These are phyloP conservation scores for Inonotus hispidus DNA, from an alignment of 1,284 basidiomycete species.

Conservation along the genomic window DNA sequence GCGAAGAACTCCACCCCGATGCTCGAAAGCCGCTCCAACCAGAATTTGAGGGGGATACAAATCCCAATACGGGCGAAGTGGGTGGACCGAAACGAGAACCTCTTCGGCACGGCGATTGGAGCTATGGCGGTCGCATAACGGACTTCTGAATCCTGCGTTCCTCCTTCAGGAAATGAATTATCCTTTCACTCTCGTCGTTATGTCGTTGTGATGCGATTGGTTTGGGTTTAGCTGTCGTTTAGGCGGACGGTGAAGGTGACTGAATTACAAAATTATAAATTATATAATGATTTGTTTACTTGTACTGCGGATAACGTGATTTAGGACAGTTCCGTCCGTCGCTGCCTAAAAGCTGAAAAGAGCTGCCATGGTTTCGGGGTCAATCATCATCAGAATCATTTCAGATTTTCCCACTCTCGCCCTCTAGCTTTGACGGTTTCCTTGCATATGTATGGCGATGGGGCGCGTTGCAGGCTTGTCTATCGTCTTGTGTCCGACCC, in stretches of 20 bases:
- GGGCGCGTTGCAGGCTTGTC: neutral
- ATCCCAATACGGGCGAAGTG: constrained; percentile 69
- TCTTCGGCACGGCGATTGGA: constrained; percentile 71
- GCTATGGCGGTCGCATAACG: constrained; percentile 75
- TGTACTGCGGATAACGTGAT: constrained; percentile 5
- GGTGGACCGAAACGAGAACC: constrained; percentile 77
- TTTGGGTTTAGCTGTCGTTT: neutral
- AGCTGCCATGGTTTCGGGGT: neutral
- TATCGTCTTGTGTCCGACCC: neutral
- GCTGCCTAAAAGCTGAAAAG: constrained; percentile 11
- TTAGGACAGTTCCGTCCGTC: neutral
- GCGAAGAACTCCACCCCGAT: constrained; percentile 54
- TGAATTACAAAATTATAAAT: neutral
- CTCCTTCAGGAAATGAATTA: neutral
- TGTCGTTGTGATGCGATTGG: neutral
- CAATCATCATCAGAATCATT: neutral
- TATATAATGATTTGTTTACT: neutral
- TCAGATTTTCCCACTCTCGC: neutral
- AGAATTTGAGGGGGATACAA: constrained; percentile 69
- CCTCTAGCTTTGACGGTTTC: neutral
- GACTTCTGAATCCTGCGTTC: constrained; percentile 50
- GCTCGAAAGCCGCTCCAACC: constrained; percentile 50
- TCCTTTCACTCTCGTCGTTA: too few species aligned
- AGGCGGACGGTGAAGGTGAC: neutral
- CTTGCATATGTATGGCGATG: too few species aligned